Conservation (phyloP, 805 yeast genomes). For the Candida endomychidarum region DNA sequence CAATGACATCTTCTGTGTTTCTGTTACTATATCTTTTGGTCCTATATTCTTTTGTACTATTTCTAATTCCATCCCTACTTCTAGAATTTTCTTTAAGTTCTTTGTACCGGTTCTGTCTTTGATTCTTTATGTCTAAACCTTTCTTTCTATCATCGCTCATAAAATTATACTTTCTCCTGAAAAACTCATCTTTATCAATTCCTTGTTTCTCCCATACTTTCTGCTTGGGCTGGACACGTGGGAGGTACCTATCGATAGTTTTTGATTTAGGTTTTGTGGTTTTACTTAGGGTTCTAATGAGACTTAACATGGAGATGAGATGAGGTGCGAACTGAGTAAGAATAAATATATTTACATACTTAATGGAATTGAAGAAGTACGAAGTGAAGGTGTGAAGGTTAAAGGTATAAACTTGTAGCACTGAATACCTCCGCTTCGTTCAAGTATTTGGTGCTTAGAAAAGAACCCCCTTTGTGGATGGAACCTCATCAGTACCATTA, state of each 20-base stretch:
- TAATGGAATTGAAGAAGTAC: too few relatives aligned
- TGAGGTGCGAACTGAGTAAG: constrained; percentile 1
- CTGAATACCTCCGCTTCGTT: too few relatives aligned
- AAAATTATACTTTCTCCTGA: constrained; percentile 31
- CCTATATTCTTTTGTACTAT: not conserved
- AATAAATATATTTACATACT: not conserved
- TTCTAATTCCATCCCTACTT: not conserved
- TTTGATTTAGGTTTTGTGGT: constrained; percentile 2
- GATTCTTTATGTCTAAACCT: constrained; percentile 9
- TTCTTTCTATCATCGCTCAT: constrained; percentile 14
- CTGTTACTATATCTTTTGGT: too few relatives aligned
- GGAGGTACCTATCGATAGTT: constrained; percentile 28
- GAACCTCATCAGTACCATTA: constrained; percentile 88
- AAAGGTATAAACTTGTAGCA: too few relatives aligned
- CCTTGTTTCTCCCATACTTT: constrained; percentile 40
- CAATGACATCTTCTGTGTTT: not conserved
- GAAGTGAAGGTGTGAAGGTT: too few relatives aligned
- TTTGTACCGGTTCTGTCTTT: constrained; percentile 11
- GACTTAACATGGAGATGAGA: constrained; percentile 3
- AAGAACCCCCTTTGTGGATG: constrained; percentile 90
- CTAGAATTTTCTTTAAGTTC: constrained; percentile 5
- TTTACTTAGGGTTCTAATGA: constrained; percentile 1
- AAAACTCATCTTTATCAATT: constrained; percentile 40
- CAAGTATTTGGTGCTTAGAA: too few relatives aligned
- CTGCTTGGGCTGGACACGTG: constrained; percentile 12